Percentiles rank a stretch among this genome's conserved stretches.
phyloP scores from a whole-genome alignment of 129 eudicot genomes.

The Artemisia annua region DNA sequence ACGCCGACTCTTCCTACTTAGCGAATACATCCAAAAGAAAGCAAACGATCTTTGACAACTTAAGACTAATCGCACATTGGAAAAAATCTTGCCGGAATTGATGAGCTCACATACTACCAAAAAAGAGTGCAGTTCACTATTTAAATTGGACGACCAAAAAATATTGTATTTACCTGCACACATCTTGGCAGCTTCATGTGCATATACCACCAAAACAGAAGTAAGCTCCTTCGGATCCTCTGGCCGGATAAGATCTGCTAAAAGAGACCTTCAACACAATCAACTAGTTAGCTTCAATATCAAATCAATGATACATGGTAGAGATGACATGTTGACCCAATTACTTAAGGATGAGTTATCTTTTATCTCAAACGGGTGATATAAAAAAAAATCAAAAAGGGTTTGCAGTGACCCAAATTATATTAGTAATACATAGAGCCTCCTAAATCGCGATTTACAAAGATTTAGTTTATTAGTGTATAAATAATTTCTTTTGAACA shows the following conservation, averaged over 20 bases:
- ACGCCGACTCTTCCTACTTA: constrained; percentile 13
- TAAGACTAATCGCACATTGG: background rate
- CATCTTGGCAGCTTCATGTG: constrained; percentile 77
- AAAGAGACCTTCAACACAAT: constrained; percentile 66
- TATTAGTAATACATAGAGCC: background rate
- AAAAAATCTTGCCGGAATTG: background rate
- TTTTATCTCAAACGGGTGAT: background rate
- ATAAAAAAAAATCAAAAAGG: background rate
- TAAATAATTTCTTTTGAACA: too few species aligned
- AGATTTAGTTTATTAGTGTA: background rate
- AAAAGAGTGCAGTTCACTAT: background rate
- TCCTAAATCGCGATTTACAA: background rate
- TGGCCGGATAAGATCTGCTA: constrained; percentile 81
- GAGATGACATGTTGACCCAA: background rate
- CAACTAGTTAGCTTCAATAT: constrained; percentile 26
- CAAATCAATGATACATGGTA: constrained; percentile 2
- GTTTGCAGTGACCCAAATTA: background rate
- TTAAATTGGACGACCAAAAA: background rate
- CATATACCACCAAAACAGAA: constrained; percentile 80
- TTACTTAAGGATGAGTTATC: background rate
- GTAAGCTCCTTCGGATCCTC: constrained; percentile 88
- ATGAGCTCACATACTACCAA: constrained; percentile 20
- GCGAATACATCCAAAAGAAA: constrained; percentile 18
- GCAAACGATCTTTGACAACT: constrained; percentile 3
- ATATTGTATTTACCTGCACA: constrained; percentile 52